Evolutionary conservation across 2,329 filamentous ascomycete species (phyloP), one percentile per base, ranked within the genome.

Genomic region (Drechslerella dactyloides): DNA sequence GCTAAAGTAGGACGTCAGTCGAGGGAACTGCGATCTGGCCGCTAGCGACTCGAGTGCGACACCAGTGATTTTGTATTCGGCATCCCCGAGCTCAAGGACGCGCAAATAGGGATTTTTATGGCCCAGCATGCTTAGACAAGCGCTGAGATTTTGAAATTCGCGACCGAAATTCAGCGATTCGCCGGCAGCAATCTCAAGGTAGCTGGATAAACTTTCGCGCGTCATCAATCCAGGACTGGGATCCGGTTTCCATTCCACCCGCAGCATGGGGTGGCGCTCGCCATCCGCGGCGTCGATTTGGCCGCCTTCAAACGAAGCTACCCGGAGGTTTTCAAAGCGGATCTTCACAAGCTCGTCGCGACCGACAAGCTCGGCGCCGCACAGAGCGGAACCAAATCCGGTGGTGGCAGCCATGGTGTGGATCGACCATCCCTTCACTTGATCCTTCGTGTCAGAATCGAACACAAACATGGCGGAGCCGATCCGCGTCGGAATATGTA

Each of bases 1-100:
- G 7, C 11, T 48, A 8, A n/a, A 37, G 33, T 66, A 66, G 7
- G 62, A 66, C 1, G 53, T 46, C 13, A 66, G 44, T 15, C 37
- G 21, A 3, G 62, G 62, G 24, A 66, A 66, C 19, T 21, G 10
- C 11, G 62, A 46, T 1, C 11, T 35, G 0, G 33, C 54, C 19
- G 24, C 8, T 8, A 66, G 50, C 4, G 23, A 15, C 24, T 59
- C 53, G 5, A 66, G 15, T 2, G 17, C 35, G 1, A n/a, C 24
- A 1, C 27, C 53, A 3, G 4, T 50, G 21, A 79, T 76, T 4
- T 78, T 77, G 1, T 80, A 80, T 0, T 79, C 82, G 0, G 80
- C 80, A 11, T 79, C 80, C 10, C 81, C 81, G 21, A 82, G 76
- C 57, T 82, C 81, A 0, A 82, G 74, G 69, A 80, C 76, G 65